Percentiles rank a stretch among this genome's conserved stretches.
Conservation (phyloP, 306 rosid genomes). For the Myrica gale region DNA sequence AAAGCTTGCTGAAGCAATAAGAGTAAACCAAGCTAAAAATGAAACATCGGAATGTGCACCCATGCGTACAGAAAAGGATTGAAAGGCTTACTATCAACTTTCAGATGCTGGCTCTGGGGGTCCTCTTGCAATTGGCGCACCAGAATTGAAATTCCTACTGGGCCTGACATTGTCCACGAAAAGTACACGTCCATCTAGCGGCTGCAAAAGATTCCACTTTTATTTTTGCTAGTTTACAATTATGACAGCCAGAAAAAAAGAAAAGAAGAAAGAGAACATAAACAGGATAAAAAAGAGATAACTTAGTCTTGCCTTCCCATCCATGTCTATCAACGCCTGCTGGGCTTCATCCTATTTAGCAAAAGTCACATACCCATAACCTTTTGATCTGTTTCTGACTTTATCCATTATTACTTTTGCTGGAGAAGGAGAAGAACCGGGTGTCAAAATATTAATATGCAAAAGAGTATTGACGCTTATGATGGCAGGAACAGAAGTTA, state of each 20-base stretch:
- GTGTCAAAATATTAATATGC: neutral
- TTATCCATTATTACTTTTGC: constrained; percentile 9
- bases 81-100: neutral
- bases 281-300: too few species aligned
- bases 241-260: neutral
- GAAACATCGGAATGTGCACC: neutral
- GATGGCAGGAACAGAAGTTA: neutral
- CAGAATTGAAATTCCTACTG: neutral
- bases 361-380: constrained; percentile 26
- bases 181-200: constrained; percentile 27
- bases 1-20: neutral
- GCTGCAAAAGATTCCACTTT: constrained; percentile 10
- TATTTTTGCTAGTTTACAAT: neutral
- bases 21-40: neutral
- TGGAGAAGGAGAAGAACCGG: constrained; percentile 7
- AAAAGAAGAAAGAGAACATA: neutral
- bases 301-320: constrained; percentile 26
- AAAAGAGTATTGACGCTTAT: neutral
- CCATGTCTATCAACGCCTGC: constrained; percentile 18
- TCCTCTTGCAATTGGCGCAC: neutral
- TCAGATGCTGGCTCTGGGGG: constrained; percentile 9
- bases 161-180: constrained; percentile 25
- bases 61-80: neutral
- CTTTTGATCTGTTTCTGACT: constrained; percentile 20
- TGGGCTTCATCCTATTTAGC: constrained; percentile 22